Evolutionary conservation across 306 rosid genomes (phyloP), one percentile per base, ranked within the genome.

Genomic region (Vachellia collinsii): DNA sequence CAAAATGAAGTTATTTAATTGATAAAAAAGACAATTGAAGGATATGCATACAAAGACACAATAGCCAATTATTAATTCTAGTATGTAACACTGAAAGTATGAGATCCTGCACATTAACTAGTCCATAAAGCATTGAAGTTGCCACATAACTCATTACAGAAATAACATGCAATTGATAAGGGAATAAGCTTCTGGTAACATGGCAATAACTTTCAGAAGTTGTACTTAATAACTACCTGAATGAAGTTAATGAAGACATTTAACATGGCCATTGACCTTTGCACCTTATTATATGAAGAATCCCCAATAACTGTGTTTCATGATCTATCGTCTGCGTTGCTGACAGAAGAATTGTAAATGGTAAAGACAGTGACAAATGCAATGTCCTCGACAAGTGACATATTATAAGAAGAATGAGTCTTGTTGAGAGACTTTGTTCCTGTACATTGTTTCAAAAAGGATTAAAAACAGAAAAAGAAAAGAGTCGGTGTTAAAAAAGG

Each of bases 281-380:
- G 89, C 78, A 85, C 83, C 85, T 91, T 94, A 87, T 80, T 82
- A 66, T 88, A 89, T 14, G 92, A 88, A 82, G 87, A 47, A 73
- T 88, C 90, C 83, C 97, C 91, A 77, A 92, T 91, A 61, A 92
- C 79, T 73, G 81, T 73, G 68, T 83, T 81, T 29, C 88, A 84
- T 50, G 87, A 82, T 78, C 82, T 85, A 58, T 89, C 91, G 39
- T 85, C 87, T 50, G 62, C 76, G 29, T 14, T 79, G 70, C 65
- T 70, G 8, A n/a, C 70, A n/a, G 97, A 85, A 79, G 94, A 77
- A 76, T 94, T 91, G 71, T 89, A 93, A 62, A 86, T 73, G 41
- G 97, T 80, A 83, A 94, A 94, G 80, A 94, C 95, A 22, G 95
- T 90, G 83, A 92, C 94, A 77, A 94, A 80, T 22, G 88, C 72